Percentiles rank a stretch among this genome's conserved stretches.
phyloP scores from a whole-genome alignment of 768 basidiomycete species.

The Lactifluus pinguis region DNA sequence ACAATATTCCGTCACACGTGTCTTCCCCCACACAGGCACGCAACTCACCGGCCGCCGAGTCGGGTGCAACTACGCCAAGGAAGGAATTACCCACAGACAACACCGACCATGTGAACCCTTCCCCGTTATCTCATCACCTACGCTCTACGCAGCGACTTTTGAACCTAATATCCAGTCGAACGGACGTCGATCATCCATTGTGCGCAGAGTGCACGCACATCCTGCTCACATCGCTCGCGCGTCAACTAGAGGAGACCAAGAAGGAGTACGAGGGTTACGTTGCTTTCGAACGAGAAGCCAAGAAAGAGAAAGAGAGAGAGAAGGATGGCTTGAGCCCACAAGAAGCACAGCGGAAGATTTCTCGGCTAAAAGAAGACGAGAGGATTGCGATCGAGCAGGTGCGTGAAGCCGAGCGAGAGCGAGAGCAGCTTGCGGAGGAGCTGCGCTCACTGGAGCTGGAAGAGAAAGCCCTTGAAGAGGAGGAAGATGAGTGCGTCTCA shows the following conservation, averaged over 20 bases:
- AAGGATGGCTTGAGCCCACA: slow-evolving; percentile 49
- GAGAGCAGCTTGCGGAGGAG: slow-evolving; percentile 66
- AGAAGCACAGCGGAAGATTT: slow-evolving; percentile 65
- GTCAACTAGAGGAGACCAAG: slow-evolving; percentile 81
- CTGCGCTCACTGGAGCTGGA: slow-evolving; percentile 61
- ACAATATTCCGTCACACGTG: slow-evolving; percentile 52
- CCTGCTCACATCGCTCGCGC: slow-evolving; percentile 63
- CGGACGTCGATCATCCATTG: slow-evolving; percentile 85
- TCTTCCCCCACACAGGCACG: slow-evolving; percentile 37
- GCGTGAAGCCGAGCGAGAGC: slow-evolving; percentile 66
- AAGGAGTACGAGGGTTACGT: slow-evolving; percentile 90
- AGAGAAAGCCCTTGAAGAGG: slow-evolving; percentile 67
- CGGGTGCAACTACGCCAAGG: slow-evolving; percentile 26
- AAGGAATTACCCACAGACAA: slow-evolving; percentile 35
- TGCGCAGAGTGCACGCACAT: slow-evolving; percentile 91
- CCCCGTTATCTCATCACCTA: slow-evolving; percentile 70
- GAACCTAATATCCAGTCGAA: slow-evolving; percentile 65
- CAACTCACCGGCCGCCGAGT: slow-evolving; percentile 33
- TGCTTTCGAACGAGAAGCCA: slow-evolving; percentile 82
- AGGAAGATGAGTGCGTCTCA: slow-evolving; percentile 69
- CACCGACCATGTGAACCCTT: slow-evolving; percentile 50
- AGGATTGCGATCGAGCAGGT: slow-evolving; percentile 63
- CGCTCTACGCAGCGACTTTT: slow-evolving; percentile 68
- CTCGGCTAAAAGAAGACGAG: slow-evolving; percentile 62
- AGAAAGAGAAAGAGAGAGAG: slow-evolving; percentile 72